Base-by-base conservation (phyloP, 2,329 filamentous ascomycete species). In the Fusarium falciforme region DNA sequence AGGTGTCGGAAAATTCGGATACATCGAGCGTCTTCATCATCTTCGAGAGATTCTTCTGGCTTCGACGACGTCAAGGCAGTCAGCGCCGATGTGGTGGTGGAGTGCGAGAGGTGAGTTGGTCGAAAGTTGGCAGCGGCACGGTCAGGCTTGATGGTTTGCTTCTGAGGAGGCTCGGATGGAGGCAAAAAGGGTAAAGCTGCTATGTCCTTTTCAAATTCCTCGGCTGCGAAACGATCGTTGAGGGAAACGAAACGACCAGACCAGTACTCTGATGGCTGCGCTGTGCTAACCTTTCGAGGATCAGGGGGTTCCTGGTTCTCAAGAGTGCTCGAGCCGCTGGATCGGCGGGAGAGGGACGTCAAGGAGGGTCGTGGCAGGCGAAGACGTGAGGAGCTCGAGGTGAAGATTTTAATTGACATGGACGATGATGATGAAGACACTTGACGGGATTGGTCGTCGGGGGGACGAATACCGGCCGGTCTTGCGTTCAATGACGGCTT, bases 161-260 rank as follows among this genome's bases (percentile, higher is more conserved):
- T 62, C 8, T 66, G 42, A 7, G 20, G 33, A 3, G 20, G 36
- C 31, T 38, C 52, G 9, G 10, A 40, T 16, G 22, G 31, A 10
- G 61, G 52, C 9, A 55, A 27, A 20, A n/a, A 10, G 9, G 59
- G 59, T 20, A 60, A 42, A 10, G 25, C 11, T 63, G 36, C 25
- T 62, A 66, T 64, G 3, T 70, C 67, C 29, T 70, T 68, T 3
- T 67, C 67, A 20, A 80, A 77, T 3, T 76, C 77, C 36, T 83
- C 81, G 4, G 78, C 42, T 4, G 77, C 67, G 17, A 80, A 79
- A 20, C 84, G 85, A 80, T 92, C 90, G 60, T 88, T 84, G 1
- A 92, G 80, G 3, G 88, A 82, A 60, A 86, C 82, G 77, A 92
- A 91, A 42, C 91, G 88, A 20, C 91, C 91, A 12, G 86, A 83